Conservation (phyloP, 225 moss, liverwort and hornwort species). For the Asterella californica region DNA sequence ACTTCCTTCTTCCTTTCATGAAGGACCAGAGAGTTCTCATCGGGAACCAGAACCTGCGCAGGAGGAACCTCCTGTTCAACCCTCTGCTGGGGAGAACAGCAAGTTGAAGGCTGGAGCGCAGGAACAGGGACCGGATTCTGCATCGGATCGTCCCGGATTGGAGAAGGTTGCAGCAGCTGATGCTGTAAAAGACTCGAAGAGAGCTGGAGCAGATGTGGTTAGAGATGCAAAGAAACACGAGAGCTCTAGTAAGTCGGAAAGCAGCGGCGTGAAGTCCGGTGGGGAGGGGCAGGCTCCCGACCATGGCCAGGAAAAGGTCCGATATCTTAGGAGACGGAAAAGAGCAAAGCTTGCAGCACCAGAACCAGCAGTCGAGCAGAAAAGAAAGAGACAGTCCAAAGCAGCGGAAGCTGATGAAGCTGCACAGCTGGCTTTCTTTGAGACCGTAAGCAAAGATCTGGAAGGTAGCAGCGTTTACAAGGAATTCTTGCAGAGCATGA, state of each 20-base stretch:
- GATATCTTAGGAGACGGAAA: neutral
- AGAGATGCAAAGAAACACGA: neutral
- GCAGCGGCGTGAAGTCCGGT: neutral
- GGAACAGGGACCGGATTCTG: neutral
- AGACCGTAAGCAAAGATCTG: constrained; percentile 14
- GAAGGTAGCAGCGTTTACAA: constrained; percentile 15
- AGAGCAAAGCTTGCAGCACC: constrained; percentile 2
- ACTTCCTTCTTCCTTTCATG: constrained; percentile 6
- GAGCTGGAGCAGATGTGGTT: neutral
- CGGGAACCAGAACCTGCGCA: constrained; percentile 17
- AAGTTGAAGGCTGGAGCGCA: constrained; percentile 16
- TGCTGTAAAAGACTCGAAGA: neutral
- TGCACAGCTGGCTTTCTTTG: constrained; percentile 16
- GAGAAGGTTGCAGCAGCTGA: neutral
- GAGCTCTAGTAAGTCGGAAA: neutral
- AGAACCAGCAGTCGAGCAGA: neutral
- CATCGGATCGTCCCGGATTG: neutral
- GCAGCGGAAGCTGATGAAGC: neutral
- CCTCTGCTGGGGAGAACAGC: neutral
- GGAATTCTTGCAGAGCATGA: constrained; percentile 39
- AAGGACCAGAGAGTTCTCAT: constrained; percentile 19
- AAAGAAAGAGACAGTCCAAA: neutral
- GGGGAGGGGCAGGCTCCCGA: neutral
- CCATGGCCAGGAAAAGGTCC: constrained; percentile 1
- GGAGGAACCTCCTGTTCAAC: constrained; percentile 13